Evolutionary conservation across 2,329 filamentous ascomycete genomes (phyloP).

Genomic region (Ceratocystis huliohia): DNA sequence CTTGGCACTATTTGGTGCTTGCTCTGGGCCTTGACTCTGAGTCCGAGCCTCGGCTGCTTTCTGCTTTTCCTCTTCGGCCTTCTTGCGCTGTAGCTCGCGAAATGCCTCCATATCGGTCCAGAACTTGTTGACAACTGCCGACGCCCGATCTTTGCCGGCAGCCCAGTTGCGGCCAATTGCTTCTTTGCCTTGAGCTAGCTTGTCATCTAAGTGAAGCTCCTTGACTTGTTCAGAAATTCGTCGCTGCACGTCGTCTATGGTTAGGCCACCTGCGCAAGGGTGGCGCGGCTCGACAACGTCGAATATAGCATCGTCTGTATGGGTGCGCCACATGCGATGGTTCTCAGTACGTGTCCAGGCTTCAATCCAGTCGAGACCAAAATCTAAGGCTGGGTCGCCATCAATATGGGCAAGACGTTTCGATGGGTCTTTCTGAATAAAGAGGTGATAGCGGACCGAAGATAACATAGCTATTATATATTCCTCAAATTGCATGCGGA

Average conservation of each 20-base stretch:
- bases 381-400: constrained; percentile 75
- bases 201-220: constrained; percentile 85
- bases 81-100: constrained; percentile 34
- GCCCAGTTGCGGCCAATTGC: constrained; percentile 80
- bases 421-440: constrained; percentile 40
- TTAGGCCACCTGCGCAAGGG: constrained; percentile 82
- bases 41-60: constrained; percentile 14
- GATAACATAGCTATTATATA: constrained; percentile 84
- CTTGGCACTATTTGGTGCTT: constrained; percentile 3
- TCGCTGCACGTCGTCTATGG: constrained; percentile 87
- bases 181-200: constrained; percentile 70
- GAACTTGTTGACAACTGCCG: constrained; percentile 71
- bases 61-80: constrained; percentile 31
- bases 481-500: constrained; percentile 91
- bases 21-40: neutral
- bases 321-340: constrained; percentile 71
- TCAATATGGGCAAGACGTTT: constrained; percentile 56
- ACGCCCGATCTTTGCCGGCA: constrained; percentile 77
- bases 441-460: constrained; percentile 76
- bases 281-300: constrained; percentile 89
- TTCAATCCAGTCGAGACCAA: constrained; percentile 72
- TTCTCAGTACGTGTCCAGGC: constrained; percentile 82
- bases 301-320: constrained; percentile 78
- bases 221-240: constrained; percentile 83
- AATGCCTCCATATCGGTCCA: constrained; percentile 76